Conservation (phyloP, 192 early-diverging fungal genomes). For the Backusella westeae region DNA sequence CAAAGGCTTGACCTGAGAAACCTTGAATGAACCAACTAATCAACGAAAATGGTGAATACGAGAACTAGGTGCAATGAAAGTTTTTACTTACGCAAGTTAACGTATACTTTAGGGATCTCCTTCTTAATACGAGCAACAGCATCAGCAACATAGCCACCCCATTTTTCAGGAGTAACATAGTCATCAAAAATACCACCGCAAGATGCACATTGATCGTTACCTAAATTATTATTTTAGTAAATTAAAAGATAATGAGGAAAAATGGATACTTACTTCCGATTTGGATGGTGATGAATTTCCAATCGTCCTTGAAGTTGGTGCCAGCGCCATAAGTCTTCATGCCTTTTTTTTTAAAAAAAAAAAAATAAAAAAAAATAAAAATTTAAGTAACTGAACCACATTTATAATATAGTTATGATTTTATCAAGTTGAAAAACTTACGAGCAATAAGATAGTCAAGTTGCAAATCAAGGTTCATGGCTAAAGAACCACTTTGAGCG, state of each 20-base stretch:
- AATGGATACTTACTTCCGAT: slow-evolving; percentile 19
- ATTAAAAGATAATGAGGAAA: neutral
- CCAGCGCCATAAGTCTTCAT: slow-evolving; percentile 5
- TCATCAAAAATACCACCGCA: neutral
- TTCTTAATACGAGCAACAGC: slow-evolving; percentile 17
- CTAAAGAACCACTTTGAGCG: slow-evolving; percentile 51
- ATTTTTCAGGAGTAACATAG: neutral
- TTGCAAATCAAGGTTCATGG: slow-evolving; percentile 40
- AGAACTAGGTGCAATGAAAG: neutral
- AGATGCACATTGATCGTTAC: slow-evolving; percentile 25
- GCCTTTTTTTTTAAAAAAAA: neutral
- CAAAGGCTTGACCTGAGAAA: slow-evolving; percentile 21
- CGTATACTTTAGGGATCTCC: slow-evolving; percentile 6
- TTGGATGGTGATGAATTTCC: slow-evolving; percentile 22
- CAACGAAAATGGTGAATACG: neutral
- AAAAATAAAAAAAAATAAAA: neutral
- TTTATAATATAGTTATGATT: neutral
- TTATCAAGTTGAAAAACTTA: neutral
- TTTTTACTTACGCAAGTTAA: slow-evolving; percentile 22
- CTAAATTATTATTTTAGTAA: neutral
- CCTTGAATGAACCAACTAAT: slow-evolving; percentile 22
- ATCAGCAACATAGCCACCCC: slow-evolving; percentile 11
- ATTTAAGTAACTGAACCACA: neutral
- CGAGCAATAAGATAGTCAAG: slow-evolving; percentile 40
- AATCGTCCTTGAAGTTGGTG: neutral